Percentiles rank a stretch among this genome's conserved stretches.
Conservation (phyloP, 805 yeast species). For the Candida loeiensis region DNA sequence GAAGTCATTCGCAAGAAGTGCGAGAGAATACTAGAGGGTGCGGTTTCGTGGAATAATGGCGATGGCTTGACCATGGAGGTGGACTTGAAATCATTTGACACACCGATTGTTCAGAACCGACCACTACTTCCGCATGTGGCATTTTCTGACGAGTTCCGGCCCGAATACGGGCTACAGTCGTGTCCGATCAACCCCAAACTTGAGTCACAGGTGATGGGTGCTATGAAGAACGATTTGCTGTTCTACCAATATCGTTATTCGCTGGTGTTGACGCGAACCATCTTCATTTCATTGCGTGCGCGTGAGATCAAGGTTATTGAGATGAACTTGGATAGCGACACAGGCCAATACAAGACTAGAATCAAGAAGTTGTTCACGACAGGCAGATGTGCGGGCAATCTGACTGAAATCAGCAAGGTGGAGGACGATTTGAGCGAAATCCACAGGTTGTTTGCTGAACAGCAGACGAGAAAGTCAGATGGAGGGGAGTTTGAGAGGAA, state of each 20-base stretch:
- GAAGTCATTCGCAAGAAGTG: conserved; percentile 21
- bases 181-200: conserved; percentile 50
- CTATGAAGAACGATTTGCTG: conserved; percentile 53
- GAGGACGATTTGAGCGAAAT: conserved; percentile 29
- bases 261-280: conserved; percentile 32
- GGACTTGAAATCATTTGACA: background rate
- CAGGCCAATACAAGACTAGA: conserved; percentile 27
- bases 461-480: conserved; percentile 2
- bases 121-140: conserved; percentile 35
- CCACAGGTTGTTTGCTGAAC: conserved; percentile 14
- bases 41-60: conserved; percentile 1
- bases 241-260: conserved; percentile 38
- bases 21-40: conserved; percentile 20
- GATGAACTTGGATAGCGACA: conserved; percentile 20
- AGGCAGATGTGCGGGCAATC: conserved; percentile 29
- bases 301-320: conserved; percentile 45
- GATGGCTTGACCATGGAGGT: conserved; percentile 14
- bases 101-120: conserved; percentile 13
- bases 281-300: conserved; percentile 42
- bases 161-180: conserved; percentile 53
- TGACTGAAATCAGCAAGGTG: conserved; percentile 22
- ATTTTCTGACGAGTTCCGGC: conserved; percentile 48
- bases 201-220: conserved; percentile 43
- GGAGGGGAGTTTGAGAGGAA: background rate
- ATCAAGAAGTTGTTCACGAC: conserved; percentile 38